Percentiles rank a stretch among this genome's conserved stretches.
Evolutionary conservation across 2,329 filamentous ascomycete species (phyloP).

Genomic region (Aspergillus fischeri): DNA sequence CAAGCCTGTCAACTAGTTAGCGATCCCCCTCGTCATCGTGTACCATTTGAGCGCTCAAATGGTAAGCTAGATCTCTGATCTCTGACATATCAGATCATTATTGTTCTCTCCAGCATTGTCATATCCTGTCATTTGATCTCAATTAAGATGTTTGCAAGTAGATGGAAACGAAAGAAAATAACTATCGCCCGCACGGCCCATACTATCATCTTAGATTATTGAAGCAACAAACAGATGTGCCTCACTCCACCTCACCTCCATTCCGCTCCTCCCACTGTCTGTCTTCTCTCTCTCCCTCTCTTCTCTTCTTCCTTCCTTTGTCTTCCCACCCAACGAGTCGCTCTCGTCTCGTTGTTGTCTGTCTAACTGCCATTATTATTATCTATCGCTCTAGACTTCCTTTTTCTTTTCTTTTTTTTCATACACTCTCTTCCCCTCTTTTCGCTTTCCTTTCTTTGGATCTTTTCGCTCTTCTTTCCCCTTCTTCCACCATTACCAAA

Average conservation of each 20-base stretch:
- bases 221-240: not conserved
- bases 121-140: not conserved
- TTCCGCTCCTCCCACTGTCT: slow-evolving; percentile 3
- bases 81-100: not conserved
- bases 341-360: slow-evolving; percentile 35
- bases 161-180: not conserved
- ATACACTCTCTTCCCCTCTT: slow-evolving; percentile 4
- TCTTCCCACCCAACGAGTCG: slow-evolving; percentile 34
- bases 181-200: not conserved
- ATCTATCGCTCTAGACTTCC: slow-evolving; percentile 10
- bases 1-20: not conserved
- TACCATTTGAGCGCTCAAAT: no score
- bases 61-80: not conserved
- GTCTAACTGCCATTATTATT: slow-evolving; percentile 4
- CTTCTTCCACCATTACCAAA: not conserved
- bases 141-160: not conserved
- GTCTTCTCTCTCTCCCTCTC: slow-evolving; percentile 16
- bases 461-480: slow-evolving; percentile 12
- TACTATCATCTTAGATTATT: not conserved
- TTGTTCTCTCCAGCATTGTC: not conserved
- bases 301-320: slow-evolving; percentile 25
- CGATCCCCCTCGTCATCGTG: not conserved
- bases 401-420: slow-evolving; percentile 12
- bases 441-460: slow-evolving; percentile 10
- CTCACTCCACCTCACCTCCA: not conserved